Evolutionary conservation across 1,284 basidiomycete genomes (phyloP), one percentile per base, ranked within the genome.

Genomic region (Pseudozyma pruni): DNA sequence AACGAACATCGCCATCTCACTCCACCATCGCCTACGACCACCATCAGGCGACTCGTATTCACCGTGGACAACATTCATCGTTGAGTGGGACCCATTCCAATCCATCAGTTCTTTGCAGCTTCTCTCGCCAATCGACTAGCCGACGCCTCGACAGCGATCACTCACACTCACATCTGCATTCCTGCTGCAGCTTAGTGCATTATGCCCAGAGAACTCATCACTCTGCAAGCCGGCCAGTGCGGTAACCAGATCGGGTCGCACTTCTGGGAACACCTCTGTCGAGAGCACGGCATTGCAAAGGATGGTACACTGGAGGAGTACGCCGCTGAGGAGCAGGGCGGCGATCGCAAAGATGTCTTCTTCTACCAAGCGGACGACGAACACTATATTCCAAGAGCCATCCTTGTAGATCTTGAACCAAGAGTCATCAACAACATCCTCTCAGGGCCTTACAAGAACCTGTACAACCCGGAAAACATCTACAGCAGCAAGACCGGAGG

Each of bases 331-430:
- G 74, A 72, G 17, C 58, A 61, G 14, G 79, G 74, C 1, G 79
- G 76, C 19, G 96, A 98, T 84, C 87, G 96, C 75, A 99, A 98
- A 81, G 96, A 99, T 84, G 95, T 98, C 38, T 99, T 99, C 85
- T 99, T 99, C 85, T 99, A 99, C 83, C 96, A 98, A 83, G 96
- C 96, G 11, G 96, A 99, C 83, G 96, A 99, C 82, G 96, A 98
- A 83, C 95, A 98, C 81, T 99, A 98, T 83, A 94, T 98, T 73
- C 96, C 96, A 9, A 88, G 96, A 52, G 93, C 96, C 4, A 95
- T 98, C 66, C 87, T 98, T 22, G 90, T 98, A 55, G 96, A 99
- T 84, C 87, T 97, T n/a, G 96, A 99, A 83, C 96, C 96, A 42
- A 87, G 96, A 82, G 95, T 98, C 19, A 95, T 99, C 83, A 93